A percentile compares a stretch with the other conserved stretches of the same genome.
These are phyloP conservation scores for Trypanosoma boissoni DNA, from an alignment of 208 protist genomes.

Conservation along the genomic window DNA sequence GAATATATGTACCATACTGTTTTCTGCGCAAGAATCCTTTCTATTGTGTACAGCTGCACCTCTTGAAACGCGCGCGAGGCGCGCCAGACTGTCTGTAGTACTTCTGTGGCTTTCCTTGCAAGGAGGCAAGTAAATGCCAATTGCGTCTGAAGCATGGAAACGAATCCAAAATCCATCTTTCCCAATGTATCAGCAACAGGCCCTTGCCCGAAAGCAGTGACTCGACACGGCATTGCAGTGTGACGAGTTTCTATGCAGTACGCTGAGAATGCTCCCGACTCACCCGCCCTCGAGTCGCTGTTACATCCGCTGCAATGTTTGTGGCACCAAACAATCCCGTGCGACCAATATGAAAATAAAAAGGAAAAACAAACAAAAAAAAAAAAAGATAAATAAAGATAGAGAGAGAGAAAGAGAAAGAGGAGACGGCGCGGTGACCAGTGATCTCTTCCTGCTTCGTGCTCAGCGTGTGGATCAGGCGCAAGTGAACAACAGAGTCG, in stretches of 20 bases:
- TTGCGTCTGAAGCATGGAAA: constrained; percentile 22
- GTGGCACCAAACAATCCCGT: constrained; percentile 89
- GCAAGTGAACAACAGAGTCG: constrained; percentile 58
- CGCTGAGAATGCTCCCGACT: constrained; percentile 83
- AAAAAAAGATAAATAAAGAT: too few species aligned
- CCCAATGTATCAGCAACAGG: constrained; percentile 36
- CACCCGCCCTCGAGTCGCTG: constrained; percentile 76
- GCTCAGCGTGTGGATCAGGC: constrained; percentile 64
- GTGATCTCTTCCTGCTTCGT: constrained; percentile 83
- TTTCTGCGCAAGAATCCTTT: constrained; percentile 42
- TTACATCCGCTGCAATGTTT: constrained; percentile 83
- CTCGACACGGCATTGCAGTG: constrained; percentile 40
- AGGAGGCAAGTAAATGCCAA: too few species aligned
- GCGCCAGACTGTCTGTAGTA: constrained; percentile 26
- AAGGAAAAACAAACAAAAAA: too few species aligned
- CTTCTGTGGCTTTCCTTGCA: too few species aligned
- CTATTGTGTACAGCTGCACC: constrained; percentile 39
- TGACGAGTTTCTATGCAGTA: constrained; percentile 57
- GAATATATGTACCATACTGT: constrained; percentile 26
- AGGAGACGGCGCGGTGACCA: constrained; percentile 2
- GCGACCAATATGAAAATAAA: constrained; percentile 21
- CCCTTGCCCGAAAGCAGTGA: constrained; percentile 67
- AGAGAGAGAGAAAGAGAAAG: not conserved
- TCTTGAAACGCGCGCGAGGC: constrained; percentile 38
- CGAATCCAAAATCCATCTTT: constrained; percentile 43